phyloP scores from a whole-genome alignment of 805 yeast genomes.

The Candida dendrica region DNA sequence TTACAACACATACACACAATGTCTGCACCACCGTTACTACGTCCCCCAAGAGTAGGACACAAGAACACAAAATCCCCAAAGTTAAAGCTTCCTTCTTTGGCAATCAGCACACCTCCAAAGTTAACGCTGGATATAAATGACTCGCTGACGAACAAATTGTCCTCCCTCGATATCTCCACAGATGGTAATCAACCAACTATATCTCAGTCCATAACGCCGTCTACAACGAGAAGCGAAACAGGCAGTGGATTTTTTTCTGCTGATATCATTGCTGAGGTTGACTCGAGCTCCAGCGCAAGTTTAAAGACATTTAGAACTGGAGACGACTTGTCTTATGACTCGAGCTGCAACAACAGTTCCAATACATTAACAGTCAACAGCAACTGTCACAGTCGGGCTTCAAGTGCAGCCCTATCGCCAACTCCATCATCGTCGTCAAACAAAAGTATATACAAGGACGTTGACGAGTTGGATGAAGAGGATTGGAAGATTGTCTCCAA shows the following conservation, averaged over 20 bases:
- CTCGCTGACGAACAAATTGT: conserved; percentile 13
- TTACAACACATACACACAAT: conserved; percentile 7
- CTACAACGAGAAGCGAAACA: conserved; percentile 21
- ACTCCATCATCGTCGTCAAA: neutral
- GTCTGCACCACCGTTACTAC: conserved; percentile 32
- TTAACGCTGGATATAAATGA: conserved; percentile 1
- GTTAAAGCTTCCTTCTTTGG: conserved; percentile 32
- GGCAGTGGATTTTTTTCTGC: conserved; percentile 21
- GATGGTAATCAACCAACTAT: conserved; percentile 5
- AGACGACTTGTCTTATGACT: conserved; percentile 4
- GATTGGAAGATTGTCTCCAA: conserved; percentile 67
- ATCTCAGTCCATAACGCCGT: conserved; percentile 17
- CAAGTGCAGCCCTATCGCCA: neutral
- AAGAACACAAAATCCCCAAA: conserved; percentile 34
- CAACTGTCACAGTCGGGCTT: neutral
- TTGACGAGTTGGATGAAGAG: conserved; percentile 56
- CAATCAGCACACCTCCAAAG: conserved; percentile 12
- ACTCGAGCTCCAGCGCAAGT: conserved; percentile 4
- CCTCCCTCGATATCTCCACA: conserved; percentile 10
- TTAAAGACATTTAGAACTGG: neutral
- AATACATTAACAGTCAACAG: neutral
- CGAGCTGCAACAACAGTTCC: neutral
- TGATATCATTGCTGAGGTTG: conserved; percentile 23
- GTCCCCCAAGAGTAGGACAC: conserved; percentile 37
- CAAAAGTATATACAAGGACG: conserved; percentile 23